Conservation (phyloP, 352 stramenopile genomes). For the Saprolegnia parasitica region DNA sequence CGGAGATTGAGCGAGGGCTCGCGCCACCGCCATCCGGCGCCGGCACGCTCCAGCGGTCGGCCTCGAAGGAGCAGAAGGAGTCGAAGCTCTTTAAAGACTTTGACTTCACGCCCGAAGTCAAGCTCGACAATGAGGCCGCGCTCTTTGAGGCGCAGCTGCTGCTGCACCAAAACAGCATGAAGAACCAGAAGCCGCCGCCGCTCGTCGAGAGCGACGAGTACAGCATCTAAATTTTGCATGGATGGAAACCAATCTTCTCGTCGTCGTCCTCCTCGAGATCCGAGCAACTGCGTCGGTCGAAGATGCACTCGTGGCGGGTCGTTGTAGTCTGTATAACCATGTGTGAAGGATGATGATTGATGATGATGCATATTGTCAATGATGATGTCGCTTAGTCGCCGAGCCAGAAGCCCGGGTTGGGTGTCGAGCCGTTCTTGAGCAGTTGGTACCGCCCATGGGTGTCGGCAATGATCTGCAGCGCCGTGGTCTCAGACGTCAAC, state of each 20-base stretch:
- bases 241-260: background rate
- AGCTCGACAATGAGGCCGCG: conserved; percentile 74
- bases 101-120: conserved; percentile 79
- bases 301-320: background rate
- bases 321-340: background rate
- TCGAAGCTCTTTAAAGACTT: conserved; percentile 81
- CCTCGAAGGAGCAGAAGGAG: conserved; percentile 61
- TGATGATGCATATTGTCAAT: no score
- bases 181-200: conserved; percentile 65
- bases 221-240: conserved; percentile 47
- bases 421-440: background rate
- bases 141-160: conserved; percentile 77
- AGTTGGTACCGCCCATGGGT: conserved; percentile 65
- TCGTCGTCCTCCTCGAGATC: background rate
- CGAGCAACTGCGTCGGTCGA: background rate
- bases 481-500: conserved; percentile 46
- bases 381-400: background rate
- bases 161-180: conserved; percentile 75
- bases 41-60: conserved; percentile 57
- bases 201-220: conserved; percentile 78
- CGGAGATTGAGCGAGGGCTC: conserved; percentile 77
- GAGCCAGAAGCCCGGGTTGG: conserved; percentile 29
- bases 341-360: no score
- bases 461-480: conserved; percentile 57
- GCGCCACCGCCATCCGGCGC: conserved; percentile 44